Evolutionary conservation across 441 rosid genomes (phyloP), one percentile per base, ranked within the genome.

Genomic region (Pelargonium myrrhifolium): DNA sequence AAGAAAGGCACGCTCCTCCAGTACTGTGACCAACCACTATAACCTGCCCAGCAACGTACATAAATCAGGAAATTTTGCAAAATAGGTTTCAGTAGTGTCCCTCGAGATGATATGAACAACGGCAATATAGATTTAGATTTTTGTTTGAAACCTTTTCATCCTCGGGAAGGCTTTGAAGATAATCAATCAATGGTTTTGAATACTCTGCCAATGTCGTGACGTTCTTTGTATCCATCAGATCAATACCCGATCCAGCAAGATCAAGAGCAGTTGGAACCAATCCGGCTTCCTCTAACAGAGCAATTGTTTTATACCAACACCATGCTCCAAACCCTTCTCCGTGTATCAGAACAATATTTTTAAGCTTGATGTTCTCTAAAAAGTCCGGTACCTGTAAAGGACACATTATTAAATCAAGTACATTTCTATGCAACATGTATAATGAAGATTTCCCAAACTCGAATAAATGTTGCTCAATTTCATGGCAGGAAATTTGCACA

Each of bases 281-380:
- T 62, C 96, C 92, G 7, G 80, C 89, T 85, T 93, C 98, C 82
- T 93, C 97, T 75, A 90, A 65, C 35, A 80, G 83, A 70, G 93
- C 86, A 72, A 90, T 78, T 6, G 89, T 84, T 78, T 93, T 90
- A 79, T 93, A 93, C 98, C 98, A 93, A 79, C 97, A 90, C 98
- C 98, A 93, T 18, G 98, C 98, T 58, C 98, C 98, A 83, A 87
- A 93, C 0, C 98, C 97, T 80, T 87, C 98, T 74, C 98, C 98
- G 11, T 93, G 97, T 65, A 90, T 77, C 69, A 93, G 61, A 22
- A 93, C 77, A 12, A 90, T 68, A 67, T 80, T 93, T 78, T 81
- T 93, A 31, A 79, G 74, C 40, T 75, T 81, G 66, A 93, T 68
- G 65, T 80, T 82, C 78, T 87, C 96, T 77, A 83, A 56, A 77